Evolutionary conservation across 129 eudicot species (phyloP), one percentile per base, ranked within the genome.

Genomic region (Rutidosis leptorrhynchoides): DNA sequence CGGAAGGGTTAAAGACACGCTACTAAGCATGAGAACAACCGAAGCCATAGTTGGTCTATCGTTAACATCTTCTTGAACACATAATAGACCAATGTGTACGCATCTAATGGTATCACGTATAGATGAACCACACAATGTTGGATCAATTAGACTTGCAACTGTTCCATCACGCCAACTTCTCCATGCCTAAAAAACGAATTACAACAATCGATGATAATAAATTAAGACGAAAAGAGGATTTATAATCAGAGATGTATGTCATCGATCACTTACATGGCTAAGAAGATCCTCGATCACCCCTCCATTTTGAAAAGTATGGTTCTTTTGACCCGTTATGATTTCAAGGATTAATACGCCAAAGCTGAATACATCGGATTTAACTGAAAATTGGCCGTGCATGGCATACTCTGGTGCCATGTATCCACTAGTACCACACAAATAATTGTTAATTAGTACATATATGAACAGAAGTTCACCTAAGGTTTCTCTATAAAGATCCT

Each of bases 381-480:
- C 76, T 0, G 85, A 83, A 67, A 77, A 77, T 26, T 69, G 80
- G 5, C 88, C 88, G 28, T 69, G 67, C 52, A 77, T 1, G 14
- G 65, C 78, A 51, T 80, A 83, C 68, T 83, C 89, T 0, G 89
- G 85, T 33, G 89, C 73, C 85, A 83, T 83, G 49, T 83, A 77
- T 23, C 89, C 89, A 32, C 89, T 80, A 32, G 60, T 29, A n/a
- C 12, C n/a, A 26, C 66, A 64, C 32, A 22, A 53, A 55, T 40
- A 56, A 4, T 1, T 42, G 33, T 73, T 40, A 70, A 28, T 26
- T 53, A 35, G 2, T 35, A 35, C 29, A 27, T 33, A 23, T 15
- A 5, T 14, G 6, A n/a, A n/a, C n/a, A n/a, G 16, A 53, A 6
- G 27, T 53, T 67, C 19, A 32, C 7, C 5, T 29, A 26, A 20